A percentile compares a stretch with the other conserved stretches of the same genome.
Evolutionary conservation across 371 early-diverging fungal genomes (phyloP).

Genomic region (Mucor irregularis): DNA sequence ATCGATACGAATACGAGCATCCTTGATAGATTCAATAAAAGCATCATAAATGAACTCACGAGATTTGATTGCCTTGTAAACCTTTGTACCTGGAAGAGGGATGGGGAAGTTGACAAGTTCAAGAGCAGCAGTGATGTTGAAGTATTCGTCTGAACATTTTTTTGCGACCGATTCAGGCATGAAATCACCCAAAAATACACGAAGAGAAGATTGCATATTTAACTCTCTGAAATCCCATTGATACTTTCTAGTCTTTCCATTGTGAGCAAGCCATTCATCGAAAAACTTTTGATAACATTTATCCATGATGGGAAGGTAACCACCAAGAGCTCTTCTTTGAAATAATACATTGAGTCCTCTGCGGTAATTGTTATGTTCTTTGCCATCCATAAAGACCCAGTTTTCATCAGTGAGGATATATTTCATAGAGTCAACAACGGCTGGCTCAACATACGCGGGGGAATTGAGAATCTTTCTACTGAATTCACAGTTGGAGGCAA

Average conservation of each 20-base stretch:
- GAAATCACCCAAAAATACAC: slow-evolving; percentile 53
- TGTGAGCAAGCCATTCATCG: slow-evolving; percentile 41
- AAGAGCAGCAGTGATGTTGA: slow-evolving; percentile 56
- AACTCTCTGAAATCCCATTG: slow-evolving; percentile 53
- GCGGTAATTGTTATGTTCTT: slow-evolving; percentile 50
- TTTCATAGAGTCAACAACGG: slow-evolving; percentile 53
- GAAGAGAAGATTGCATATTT: slow-evolving; percentile 53
- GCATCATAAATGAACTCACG: slow-evolving; percentile 53
- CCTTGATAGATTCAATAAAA: slow-evolving; percentile 46
- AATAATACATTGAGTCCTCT: slow-evolving; percentile 52
- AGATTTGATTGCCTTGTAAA: slow-evolving; percentile 53
- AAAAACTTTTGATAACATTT: slow-evolving; percentile 48
- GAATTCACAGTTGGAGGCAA: slow-evolving; percentile 54
- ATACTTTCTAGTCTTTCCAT: slow-evolving; percentile 40
- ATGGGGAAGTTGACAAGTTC: slow-evolving; percentile 61
- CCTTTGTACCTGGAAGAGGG: slow-evolving; percentile 57
- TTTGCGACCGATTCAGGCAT: slow-evolving; percentile 46
- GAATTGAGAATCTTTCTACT: slow-evolving; percentile 52
- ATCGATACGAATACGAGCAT: slow-evolving; percentile 44
- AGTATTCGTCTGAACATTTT: slow-evolving; percentile 48
- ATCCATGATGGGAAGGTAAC: slow-evolving; percentile 50
- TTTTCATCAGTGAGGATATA: slow-evolving; percentile 51
- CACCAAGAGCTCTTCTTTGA: slow-evolving; percentile 49
- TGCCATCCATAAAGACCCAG: slow-evolving; percentile 55
- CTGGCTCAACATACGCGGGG: slow-evolving; percentile 45